Percentiles rank a stretch among this genome's conserved stretches.
Evolutionary conservation across 345 rosid species (phyloP).

Genomic region (Pistacia atlantica): DNA sequence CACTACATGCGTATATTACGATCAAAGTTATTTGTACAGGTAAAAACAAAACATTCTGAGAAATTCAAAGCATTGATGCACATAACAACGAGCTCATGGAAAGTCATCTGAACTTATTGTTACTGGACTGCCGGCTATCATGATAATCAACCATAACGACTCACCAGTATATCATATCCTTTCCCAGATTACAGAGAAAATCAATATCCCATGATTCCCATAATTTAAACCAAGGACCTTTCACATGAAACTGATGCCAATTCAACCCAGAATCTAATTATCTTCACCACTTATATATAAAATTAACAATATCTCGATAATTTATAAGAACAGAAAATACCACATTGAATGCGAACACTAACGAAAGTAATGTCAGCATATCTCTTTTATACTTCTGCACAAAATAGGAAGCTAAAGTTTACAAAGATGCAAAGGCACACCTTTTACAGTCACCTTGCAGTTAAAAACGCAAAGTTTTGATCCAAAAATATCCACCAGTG

Average conservation of each 20-base stretch:
- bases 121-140: background rate
- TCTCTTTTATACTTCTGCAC: background rate
- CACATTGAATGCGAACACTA: background rate
- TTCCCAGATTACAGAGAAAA: background rate
- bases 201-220: conserved; percentile 4
- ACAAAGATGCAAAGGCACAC: conserved; percentile 9
- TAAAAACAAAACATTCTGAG: background rate
- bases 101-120: background rate
- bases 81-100: background rate
- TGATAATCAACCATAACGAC: background rate
- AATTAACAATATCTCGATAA: background rate
- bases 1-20: background rate
- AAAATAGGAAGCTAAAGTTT: conserved; percentile 1
- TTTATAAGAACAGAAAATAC: background rate
- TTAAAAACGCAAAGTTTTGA: conserved; percentile 19
- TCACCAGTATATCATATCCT: background rate
- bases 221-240: conserved; percentile 16
- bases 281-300: background rate
- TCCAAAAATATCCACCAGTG: conserved; percentile 11
- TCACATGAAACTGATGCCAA: conserved; percentile 4
- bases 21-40: background rate
- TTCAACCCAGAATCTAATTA: background rate
- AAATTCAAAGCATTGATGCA: background rate
- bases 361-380: background rate
- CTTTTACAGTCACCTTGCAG: conserved; percentile 1